Conservation (phyloP, 2,329 filamentous ascomycete genomes). For the Fusarium denticulatum region DNA sequence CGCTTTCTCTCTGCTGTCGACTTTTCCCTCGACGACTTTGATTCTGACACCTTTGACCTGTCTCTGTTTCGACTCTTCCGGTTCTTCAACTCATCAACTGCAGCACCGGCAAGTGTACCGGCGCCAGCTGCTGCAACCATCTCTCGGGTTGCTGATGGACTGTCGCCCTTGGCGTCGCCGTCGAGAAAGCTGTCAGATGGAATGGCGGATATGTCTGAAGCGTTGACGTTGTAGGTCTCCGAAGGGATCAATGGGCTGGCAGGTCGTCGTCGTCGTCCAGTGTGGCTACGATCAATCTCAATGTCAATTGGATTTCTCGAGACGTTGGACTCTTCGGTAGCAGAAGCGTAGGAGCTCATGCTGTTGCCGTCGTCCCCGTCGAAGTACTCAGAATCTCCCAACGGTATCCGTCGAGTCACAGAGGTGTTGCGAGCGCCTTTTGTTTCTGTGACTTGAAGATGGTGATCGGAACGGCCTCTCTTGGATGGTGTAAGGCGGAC, state of each 20-base stretch:
- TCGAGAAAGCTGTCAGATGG: constrained; percentile 70
- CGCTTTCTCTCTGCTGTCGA: constrained; percentile 57
- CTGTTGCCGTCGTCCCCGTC: constrained; percentile 72
- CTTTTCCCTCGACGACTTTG: constrained; percentile 57
- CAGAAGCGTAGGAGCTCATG: constrained; percentile 79
- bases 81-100: constrained; percentile 55
- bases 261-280: constrained; percentile 62
- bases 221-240: constrained; percentile 70
- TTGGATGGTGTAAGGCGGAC: constrained; percentile 83
- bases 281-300: constrained; percentile 76
- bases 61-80: constrained; percentile 59
- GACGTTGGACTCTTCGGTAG: constrained; percentile 81
- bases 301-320: constrained; percentile 85
- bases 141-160: constrained; percentile 50
- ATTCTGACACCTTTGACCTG: constrained; percentile 51
- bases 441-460: constrained; percentile 87
- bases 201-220: constrained; percentile 87
- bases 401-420: constrained; percentile 63
- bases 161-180: constrained; percentile 58
- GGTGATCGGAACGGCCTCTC: constrained; percentile 71
- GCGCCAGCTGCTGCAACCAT: constrained; percentile 51
- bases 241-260: constrained; percentile 75
- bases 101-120: constrained; percentile 50
- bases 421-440: constrained; percentile 77
- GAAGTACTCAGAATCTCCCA: constrained; percentile 53